A percentile compares a stretch with the other conserved stretches of the same genome.
phyloP scores from a whole-genome alignment of 768 basidiomycete species.

The Russula sp. region DNA sequence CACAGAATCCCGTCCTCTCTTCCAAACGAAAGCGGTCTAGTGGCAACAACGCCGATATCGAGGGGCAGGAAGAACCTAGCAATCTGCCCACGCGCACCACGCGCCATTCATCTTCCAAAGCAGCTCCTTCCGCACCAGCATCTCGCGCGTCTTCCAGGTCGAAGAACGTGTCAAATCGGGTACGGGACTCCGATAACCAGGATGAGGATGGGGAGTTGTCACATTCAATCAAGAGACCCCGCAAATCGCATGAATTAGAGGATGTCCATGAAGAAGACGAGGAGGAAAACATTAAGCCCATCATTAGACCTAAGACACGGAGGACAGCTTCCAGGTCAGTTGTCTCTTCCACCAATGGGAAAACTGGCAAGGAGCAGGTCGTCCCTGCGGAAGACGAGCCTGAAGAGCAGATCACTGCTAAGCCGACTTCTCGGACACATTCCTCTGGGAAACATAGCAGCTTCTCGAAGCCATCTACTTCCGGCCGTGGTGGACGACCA shows the following conservation, averaged over 20 bases:
- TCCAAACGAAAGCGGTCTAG: conserved; percentile 19
- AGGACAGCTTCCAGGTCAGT: neutral
- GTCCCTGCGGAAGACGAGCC: conserved; percentile 5
- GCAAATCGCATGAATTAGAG: conserved; percentile 14
- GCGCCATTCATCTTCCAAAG: conserved; percentile 11
- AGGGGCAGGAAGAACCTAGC: conserved; percentile 4
- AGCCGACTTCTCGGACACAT: conserved; percentile 6
- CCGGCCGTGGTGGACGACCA: conserved; percentile 17
- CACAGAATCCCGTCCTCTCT: neutral
- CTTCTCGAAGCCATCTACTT: conserved; percentile 6
- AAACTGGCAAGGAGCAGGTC: neutral
- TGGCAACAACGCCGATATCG: neutral
- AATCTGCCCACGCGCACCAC: conserved; percentile 14
- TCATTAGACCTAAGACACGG: neutral
- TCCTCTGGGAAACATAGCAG: neutral
- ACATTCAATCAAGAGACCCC: conserved; percentile 14
- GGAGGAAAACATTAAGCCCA: conserved; percentile 14
- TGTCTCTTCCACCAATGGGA: neutral
- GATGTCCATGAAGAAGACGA: conserved; percentile 20
- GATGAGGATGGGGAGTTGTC: conserved; percentile 14
- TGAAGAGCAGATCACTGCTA: neutral
- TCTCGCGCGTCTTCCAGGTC: conserved; percentile 13
- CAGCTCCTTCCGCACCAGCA: neutral
- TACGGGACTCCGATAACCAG: conserved; percentile 10
- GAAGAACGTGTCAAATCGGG: neutral